Conservation (phyloP, 2,329 filamentous ascomycete genomes). For the Xylaria sp. region DNA sequence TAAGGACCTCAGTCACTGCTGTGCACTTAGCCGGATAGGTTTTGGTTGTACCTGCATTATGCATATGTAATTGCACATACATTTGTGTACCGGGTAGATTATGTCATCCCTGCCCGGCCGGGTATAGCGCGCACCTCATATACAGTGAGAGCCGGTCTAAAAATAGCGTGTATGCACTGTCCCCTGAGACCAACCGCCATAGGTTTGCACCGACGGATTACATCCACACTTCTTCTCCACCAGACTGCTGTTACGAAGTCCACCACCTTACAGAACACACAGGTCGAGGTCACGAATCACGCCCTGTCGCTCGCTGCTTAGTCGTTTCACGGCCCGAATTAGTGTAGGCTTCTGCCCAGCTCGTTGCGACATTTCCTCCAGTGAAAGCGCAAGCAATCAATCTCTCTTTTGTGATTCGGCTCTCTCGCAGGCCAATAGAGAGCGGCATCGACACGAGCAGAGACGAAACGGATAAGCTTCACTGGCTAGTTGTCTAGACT, state of each 20-base stretch:
- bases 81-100: background rate
- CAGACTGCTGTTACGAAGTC: slow-evolving; percentile 1
- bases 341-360: background rate
- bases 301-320: background rate
- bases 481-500: background rate
- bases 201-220: background rate
- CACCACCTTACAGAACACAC: background rate
- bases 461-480: background rate
- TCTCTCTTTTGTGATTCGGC: slow-evolving; percentile 10
- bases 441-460: background rate
- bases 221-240: slow-evolving; percentile 6
- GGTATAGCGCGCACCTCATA: background rate
- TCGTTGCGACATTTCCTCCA: slow-evolving; percentile 4
- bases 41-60: background rate
- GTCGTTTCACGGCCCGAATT: slow-evolving; percentile 4
- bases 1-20: background rate
- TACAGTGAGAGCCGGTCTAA: background rate
- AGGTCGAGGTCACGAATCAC: slow-evolving; percentile 4
- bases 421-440: slow-evolving; percentile 13
- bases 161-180: background rate
- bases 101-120: background rate
- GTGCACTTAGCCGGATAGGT: background rate
- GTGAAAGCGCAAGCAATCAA: slow-evolving; percentile 15
- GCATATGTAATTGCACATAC: background rate
- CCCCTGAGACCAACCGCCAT: background rate